phyloP scores from a whole-genome alignment of 768 basidiomycete species.

The Neoboletus brunneissimus region DNA sequence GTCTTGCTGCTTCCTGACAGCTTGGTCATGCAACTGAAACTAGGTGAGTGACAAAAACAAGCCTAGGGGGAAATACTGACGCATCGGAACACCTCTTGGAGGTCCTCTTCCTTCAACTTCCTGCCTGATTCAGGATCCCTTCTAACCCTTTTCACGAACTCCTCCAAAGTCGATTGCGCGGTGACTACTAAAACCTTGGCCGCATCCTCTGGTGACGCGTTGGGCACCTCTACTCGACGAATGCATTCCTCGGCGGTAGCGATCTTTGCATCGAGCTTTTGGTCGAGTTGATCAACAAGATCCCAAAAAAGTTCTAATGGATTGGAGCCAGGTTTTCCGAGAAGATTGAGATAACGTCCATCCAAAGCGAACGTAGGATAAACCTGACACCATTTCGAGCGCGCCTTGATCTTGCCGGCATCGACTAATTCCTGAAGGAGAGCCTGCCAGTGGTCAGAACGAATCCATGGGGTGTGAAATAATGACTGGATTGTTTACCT shows the following conservation, averaged over 20 bases:
- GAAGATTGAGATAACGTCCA: constrained; percentile 78
- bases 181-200: constrained; percentile 37
- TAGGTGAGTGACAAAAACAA: constrained; percentile 6
- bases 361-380: constrained; percentile 77
- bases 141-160: constrained; percentile 58
- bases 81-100: constrained; percentile 57
- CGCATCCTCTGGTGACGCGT: constrained; percentile 31
- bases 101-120: constrained; percentile 49
- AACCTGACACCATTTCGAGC: constrained; percentile 89
- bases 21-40: constrained; percentile 65
- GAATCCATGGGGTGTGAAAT: not conserved
- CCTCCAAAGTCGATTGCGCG: constrained; percentile 63
- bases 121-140: constrained; percentile 51
- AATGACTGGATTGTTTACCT: constrained; percentile 41
- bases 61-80: constrained; percentile 40
- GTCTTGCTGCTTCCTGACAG: constrained; percentile 73
- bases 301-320: constrained; percentile 98
- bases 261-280: constrained; percentile 78
- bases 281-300: constrained; percentile 80
- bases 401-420: constrained; percentile 67
- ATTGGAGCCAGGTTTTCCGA: constrained; percentile 92
- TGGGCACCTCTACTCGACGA: constrained; percentile 38
- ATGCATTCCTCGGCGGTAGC: constrained; percentile 63
- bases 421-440: constrained; percentile 70
- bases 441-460: constrained; percentile 40